Conservation (phyloP, 768 basidiomycete species). For the Phlebiopsis gigantea region DNA sequence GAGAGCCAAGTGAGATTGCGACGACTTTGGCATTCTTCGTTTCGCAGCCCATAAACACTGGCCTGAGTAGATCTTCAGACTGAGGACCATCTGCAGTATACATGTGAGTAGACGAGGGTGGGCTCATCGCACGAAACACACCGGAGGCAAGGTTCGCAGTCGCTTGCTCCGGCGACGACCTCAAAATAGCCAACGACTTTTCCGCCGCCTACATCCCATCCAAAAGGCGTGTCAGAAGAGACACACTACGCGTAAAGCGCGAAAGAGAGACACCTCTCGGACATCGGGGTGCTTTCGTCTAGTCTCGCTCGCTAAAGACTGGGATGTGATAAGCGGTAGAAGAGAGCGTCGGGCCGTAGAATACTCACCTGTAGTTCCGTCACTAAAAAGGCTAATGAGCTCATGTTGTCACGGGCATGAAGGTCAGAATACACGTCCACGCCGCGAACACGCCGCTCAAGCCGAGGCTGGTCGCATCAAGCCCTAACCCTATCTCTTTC, state of each 20-base stretch:
- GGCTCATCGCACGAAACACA: slow-evolving; percentile 27
- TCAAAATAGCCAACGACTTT: slow-evolving; percentile 75
- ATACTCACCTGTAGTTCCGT: slow-evolving; percentile 63
- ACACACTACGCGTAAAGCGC: background rate
- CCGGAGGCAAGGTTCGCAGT: slow-evolving; percentile 69
- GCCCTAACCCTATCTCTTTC: too few relatives aligned
- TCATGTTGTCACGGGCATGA: slow-evolving; percentile 36
- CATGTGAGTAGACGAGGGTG: background rate
- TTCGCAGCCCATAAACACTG: slow-evolving; percentile 90
- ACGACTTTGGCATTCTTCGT: slow-evolving; percentile 94
- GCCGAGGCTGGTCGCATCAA: background rate
- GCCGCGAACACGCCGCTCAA: background rate
- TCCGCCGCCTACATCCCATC: slow-evolving; percentile 64
- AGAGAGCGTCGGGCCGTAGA: background rate
- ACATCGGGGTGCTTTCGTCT: slow-evolving; percentile 89
- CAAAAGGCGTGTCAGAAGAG: background rate
- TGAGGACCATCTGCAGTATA: slow-evolving; percentile 59
- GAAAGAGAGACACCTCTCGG: slow-evolving; percentile 61
- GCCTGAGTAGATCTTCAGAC: slow-evolving; percentile 75
- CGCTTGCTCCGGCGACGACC: slow-evolving; percentile 79
- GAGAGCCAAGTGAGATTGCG: slow-evolving; percentile 83
- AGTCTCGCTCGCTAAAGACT: slow-evolving; percentile 88
- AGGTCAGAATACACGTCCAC: background rate
- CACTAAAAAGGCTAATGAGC: slow-evolving; percentile 63
- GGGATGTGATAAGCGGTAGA: background rate